Evolutionary conservation across 2,329 filamentous ascomycete species (phyloP).

Genomic region (Acrodontium crateriforme): DNA sequence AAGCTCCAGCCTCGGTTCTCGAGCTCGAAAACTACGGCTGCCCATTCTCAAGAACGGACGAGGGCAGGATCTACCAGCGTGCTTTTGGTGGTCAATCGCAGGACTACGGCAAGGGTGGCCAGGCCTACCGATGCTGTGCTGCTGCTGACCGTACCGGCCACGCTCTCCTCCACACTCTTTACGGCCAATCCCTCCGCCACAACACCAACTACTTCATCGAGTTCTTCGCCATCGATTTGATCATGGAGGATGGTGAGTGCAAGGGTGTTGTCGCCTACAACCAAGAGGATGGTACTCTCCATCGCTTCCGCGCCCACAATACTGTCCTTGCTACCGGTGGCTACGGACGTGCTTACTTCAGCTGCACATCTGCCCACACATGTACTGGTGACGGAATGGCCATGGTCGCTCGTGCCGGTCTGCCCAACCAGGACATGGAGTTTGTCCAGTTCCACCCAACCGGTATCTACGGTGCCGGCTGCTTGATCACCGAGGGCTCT

Average conservation of each 20-base stretch:
- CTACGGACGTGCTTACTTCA: constrained; percentile 97
- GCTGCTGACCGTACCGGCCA: constrained; percentile 95
- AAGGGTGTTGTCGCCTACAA: constrained; percentile 95
- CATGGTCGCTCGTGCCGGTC: constrained; percentile 94
- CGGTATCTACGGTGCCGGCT: constrained; percentile 96
- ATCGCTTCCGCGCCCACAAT: constrained; percentile 93
- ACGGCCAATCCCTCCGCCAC: constrained; percentile 90
- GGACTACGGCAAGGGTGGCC: constrained; percentile 89
- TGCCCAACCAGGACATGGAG: constrained; percentile 97
- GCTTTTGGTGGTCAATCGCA: constrained; percentile 96
- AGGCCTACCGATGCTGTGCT: constrained; percentile 94
- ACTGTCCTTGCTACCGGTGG: constrained; percentile 94
- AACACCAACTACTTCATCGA: constrained; percentile 99
- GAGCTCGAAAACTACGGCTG: constrained; percentile 97
- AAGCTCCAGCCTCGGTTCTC: constrained; percentile 80
- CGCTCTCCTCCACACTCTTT: constrained; percentile 94
- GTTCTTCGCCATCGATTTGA: constrained; percentile 90
- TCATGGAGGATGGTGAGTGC: constrained; percentile 96
- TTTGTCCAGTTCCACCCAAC: constrained; percentile 99
- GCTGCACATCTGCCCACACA: constrained; percentile 93
- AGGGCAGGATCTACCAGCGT: constrained; percentile 96
- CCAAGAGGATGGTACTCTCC: constrained; percentile 94
- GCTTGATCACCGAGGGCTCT: constrained; percentile 93
- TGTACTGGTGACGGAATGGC: constrained; percentile 99
- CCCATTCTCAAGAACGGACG: constrained; percentile 90